Base-by-base conservation (phyloP, 2,329 filamentous ascomycete species). In the Penicillium nordicum region DNA sequence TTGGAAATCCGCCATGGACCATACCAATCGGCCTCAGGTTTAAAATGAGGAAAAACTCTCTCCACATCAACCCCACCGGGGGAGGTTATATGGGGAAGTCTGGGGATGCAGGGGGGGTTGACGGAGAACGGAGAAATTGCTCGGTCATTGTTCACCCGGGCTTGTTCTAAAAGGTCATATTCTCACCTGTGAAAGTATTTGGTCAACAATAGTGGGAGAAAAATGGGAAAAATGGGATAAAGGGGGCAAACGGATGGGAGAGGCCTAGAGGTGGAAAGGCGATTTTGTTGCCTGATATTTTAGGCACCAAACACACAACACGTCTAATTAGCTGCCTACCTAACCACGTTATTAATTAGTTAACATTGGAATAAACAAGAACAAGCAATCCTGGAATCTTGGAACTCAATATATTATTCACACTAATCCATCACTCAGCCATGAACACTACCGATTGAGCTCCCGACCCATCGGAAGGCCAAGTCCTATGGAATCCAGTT, bases 61-160 rank as follows among this genome's bases (percentile, higher is more conserved):
- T 34, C 18, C 14, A 36, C 18, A n/a, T 46, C 12, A 46, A 46
- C 29, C 44, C 44, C 44, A n/a, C 18, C 18, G 29, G 43, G 25
- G 9, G 29, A 25, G 48, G 53, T 53, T 50, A 38, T 50, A 57
- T 51, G n/a, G 25, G 23, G 42, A 40, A 50, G 16, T 48, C 47
- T 40, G 16, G 30, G 30, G n/a, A 53, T 53, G 34, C 29, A 25
- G 49, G 59, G 30, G 30, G 32, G 27, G 25, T 37, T 50, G 57
- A 42, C 53, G 34, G 46, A n/a, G n/a, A 55, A 57, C 50, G 62
- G 63, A 61, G 46, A 59, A 64, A 57, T 55, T 53, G 8, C 41
- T 67, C 63, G 64, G 62, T 23, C 37, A 42, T 38, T 37, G 34
- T 50, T 67, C 23, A 32, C 59, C 63, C 63, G 59, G 62, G 32